These are phyloP conservation scores for Metarhizium sp. DNA, from an alignment of 2,329 filamentous ascomycete species.

Conservation along the genomic window DNA sequence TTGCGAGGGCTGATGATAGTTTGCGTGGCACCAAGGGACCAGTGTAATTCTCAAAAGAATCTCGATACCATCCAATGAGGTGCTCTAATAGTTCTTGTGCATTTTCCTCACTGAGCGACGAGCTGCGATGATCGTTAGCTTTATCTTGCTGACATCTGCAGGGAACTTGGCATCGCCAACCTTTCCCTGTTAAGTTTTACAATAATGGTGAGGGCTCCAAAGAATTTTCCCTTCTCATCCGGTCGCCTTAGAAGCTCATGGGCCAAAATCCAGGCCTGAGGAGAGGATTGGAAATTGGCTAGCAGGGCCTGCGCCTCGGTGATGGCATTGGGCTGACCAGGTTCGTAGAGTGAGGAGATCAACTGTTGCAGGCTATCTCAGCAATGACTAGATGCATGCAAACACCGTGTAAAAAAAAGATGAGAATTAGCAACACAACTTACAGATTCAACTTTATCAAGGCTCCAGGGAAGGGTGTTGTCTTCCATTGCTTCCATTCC, in stretches of 20 bases:
- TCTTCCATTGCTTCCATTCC: slow-evolving; percentile 9
- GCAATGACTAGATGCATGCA: not conserved
- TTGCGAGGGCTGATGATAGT: slow-evolving; percentile 66
- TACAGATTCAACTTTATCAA: slow-evolving; percentile 16
- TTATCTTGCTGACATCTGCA: not conserved
- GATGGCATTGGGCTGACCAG: slow-evolving; percentile 38
- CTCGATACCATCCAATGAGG: slow-evolving; percentile 54
- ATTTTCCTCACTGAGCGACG: slow-evolving; percentile 45
- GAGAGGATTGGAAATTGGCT: slow-evolving; percentile 67
- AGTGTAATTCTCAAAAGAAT: slow-evolving; percentile 39
- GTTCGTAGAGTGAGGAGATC: slow-evolving; percentile 44
- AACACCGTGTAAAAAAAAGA: not conserved
- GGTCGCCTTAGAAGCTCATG: slow-evolving; percentile 61
- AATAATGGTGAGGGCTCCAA: slow-evolving; percentile 84
- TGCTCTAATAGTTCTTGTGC: slow-evolving; percentile 49
- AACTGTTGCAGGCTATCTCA: slow-evolving; percentile 22
- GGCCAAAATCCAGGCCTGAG: slow-evolving; percentile 78
- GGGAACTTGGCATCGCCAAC: slow-evolving; percentile 27
- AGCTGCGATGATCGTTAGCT: slow-evolving; percentile 19
- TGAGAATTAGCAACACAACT: slow-evolving; percentile 4
- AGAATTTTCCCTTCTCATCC: slow-evolving; percentile 76
- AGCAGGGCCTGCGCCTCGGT: slow-evolving; percentile 59
- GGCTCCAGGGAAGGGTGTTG: slow-evolving; percentile 9
- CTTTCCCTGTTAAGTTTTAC: slow-evolving; percentile 92
- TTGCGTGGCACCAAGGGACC: slow-evolving; percentile 60